Evolutionary conservation across 2,329 filamentous ascomycete genomes (phyloP).

Genomic region (Sclerotinia nivalis): DNA sequence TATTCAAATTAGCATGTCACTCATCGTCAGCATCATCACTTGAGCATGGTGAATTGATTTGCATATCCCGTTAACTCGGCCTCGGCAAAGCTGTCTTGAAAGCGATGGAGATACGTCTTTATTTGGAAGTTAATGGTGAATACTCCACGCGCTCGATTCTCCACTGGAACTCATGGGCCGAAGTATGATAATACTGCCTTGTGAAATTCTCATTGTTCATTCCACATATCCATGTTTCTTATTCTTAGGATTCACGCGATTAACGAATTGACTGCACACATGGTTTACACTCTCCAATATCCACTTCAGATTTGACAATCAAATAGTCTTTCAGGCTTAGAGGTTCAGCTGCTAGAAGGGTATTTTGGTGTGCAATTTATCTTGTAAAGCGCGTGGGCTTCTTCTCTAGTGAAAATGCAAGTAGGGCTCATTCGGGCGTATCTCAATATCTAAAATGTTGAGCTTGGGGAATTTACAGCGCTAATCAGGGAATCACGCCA

Average conservation of each 20-base stretch:
- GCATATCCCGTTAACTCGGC: background rate
- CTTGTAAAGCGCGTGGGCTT: no score
- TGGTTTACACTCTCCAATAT: no score
- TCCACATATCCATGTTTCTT: no score
- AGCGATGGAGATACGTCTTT: background rate
- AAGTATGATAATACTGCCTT: no score
- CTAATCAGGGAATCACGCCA: background rate
- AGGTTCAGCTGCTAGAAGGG: no score
- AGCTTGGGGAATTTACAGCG: background rate
- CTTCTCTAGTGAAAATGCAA: background rate
- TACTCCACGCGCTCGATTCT: background rate
- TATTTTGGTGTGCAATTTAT: no score
- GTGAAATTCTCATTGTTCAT: no score
- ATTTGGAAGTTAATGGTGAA: background rate
- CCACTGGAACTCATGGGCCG: no score
- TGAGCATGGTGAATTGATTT: background rate
- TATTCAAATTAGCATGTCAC: background rate
- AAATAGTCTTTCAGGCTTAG: no score
- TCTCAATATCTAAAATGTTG: background rate
- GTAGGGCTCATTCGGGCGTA: background rate
- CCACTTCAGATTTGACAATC: no score
- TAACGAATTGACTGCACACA: no score
- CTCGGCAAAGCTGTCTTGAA: background rate
- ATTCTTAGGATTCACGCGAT: no score
- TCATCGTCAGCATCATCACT: background rate